These are phyloP conservation scores for Xylaria sp. DNA, from an alignment of 2,329 filamentous ascomycete genomes.

Conservation along the genomic window DNA sequence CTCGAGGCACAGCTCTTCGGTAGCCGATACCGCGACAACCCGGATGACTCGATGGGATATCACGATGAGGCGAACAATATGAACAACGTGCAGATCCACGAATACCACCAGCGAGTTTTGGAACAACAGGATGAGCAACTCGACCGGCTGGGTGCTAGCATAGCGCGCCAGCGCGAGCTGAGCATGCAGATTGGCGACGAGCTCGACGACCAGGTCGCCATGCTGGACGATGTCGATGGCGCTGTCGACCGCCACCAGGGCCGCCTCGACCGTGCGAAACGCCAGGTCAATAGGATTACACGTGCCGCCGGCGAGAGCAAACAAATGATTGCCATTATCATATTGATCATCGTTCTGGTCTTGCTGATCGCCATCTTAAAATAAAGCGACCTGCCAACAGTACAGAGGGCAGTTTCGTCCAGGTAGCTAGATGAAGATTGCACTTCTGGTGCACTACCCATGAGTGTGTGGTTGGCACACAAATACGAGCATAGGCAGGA, in stretches of 20 bases:
- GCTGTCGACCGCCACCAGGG: constrained; percentile 82
- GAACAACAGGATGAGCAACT: constrained; percentile 93
- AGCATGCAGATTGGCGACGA: constrained; percentile 97
- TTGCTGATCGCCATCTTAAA: constrained; percentile 86
- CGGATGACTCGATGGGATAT: constrained; percentile 65
- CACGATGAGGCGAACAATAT: constrained; percentile 68
- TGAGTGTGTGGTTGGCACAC: background rate
- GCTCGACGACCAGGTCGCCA: constrained; percentile 85
- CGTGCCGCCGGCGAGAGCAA: constrained; percentile 83
- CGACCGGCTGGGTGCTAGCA: constrained; percentile 86
- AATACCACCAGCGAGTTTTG: constrained; percentile 82
- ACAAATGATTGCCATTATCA: constrained; percentile 84
- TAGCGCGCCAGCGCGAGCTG: constrained; percentile 88
- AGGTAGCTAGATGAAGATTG: background rate
- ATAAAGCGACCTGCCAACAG: constrained; percentile 49
- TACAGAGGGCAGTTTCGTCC: background rate
- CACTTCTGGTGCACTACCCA: background rate
- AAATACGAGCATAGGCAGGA: constrained; percentile 15
- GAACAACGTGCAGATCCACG: constrained; percentile 86
- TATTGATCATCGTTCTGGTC: constrained; percentile 83
- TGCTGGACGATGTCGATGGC: constrained; percentile 90
- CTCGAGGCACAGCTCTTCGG: constrained; percentile 59
- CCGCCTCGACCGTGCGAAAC: constrained; percentile 78
- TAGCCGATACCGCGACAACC: constrained; percentile 75
- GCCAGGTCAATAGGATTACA: constrained; percentile 76